phyloP scores from a whole-genome alignment of 768 basidiomycete species.

The Leccinum variicolor region DNA sequence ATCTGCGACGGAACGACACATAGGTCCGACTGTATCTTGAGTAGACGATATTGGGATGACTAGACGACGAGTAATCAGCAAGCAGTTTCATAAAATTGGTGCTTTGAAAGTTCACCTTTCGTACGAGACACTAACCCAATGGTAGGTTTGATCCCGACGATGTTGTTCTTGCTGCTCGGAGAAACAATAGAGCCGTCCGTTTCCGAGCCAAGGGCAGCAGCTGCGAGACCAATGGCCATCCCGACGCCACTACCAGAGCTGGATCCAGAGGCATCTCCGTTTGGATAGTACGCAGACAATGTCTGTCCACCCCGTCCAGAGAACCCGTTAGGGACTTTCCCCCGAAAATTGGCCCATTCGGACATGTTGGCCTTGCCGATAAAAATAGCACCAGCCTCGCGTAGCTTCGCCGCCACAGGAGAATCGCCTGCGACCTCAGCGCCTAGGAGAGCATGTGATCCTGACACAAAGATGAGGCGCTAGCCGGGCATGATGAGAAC shows the following conservation, averaged over 20 bases:
- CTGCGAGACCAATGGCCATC: conserved; percentile 41
- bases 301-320: conserved; percentile 47
- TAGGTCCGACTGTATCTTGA: conserved; percentile 59
- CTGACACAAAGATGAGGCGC: conserved; percentile 10
- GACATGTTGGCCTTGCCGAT: conserved; percentile 44
- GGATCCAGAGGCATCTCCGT: conserved; percentile 39
- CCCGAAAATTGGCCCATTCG: conserved; percentile 43
- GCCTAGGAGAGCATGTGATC: conserved; percentile 35
- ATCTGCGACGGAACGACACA: conserved; percentile 52
- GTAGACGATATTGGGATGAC: conserved; percentile 56
- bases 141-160: conserved; percentile 42
- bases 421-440: conserved; percentile 36
- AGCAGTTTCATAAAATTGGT: background rate
- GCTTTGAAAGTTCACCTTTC: conserved; percentile 24
- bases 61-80: conserved; percentile 13
- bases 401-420: conserved; percentile 26
- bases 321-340: conserved; percentile 39
- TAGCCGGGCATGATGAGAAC: background rate
- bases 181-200: conserved; percentile 48
- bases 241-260: conserved; percentile 43
- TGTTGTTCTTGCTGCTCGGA: conserved; percentile 40
- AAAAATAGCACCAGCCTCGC: conserved; percentile 34
- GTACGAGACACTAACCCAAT: conserved; percentile 39
- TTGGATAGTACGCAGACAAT: conserved; percentile 39
- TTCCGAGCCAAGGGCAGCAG: conserved; percentile 44